A percentile compares a stretch with the other conserved stretches of the same genome.
Evolutionary conservation across 495 filamentous ascomycete species (phyloP).

Genomic region (Talaromyces liani): DNA sequence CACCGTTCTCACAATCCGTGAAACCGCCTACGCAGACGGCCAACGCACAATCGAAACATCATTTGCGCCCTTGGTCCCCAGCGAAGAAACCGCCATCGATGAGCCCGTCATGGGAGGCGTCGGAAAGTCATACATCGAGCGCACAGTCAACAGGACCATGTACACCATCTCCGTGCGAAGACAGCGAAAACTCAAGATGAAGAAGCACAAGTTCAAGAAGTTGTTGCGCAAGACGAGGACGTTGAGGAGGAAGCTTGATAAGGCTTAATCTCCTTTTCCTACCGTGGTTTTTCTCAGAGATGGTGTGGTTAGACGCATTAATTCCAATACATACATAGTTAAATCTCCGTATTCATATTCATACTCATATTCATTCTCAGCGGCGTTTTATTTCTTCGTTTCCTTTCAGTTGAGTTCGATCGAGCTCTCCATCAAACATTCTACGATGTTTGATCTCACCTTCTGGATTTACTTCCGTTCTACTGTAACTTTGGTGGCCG

Average conservation of each 20-base stretch:
- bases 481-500: too few relatives aligned
- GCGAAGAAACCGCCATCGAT: slow-evolving; percentile 23
- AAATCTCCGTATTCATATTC: background rate
- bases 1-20: slow-evolving; percentile 73
- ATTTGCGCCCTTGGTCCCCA: slow-evolving; percentile 33
- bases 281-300: background rate
- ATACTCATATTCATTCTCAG: background rate
- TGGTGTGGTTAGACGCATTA: too few relatives aligned
- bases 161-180: slow-evolving; percentile 77
- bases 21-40: slow-evolving; percentile 64
- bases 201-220: slow-evolving; percentile 99
- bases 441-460: background rate
- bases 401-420: background rate
- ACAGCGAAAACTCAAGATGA: slow-evolving; percentile 92
- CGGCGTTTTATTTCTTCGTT: background rate
- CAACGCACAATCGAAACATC: slow-evolving; percentile 52
- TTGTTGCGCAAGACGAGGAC: slow-evolving; percentile 87
- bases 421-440: background rate
- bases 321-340: background rate
- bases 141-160: slow-evolving; percentile 32
- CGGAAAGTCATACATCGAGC: slow-evolving; percentile 30
- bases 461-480: too few relatives aligned
- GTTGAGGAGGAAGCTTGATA: slow-evolving; percentile 78
- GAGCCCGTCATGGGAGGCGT: slow-evolving; percentile 11
- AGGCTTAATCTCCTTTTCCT: slow-evolving; percentile 19